A percentile compares a stretch with the other conserved stretches of the same genome.
phyloP scores from a whole-genome alignment of 805 yeast genomes.

The Debaryomyces castellii region DNA sequence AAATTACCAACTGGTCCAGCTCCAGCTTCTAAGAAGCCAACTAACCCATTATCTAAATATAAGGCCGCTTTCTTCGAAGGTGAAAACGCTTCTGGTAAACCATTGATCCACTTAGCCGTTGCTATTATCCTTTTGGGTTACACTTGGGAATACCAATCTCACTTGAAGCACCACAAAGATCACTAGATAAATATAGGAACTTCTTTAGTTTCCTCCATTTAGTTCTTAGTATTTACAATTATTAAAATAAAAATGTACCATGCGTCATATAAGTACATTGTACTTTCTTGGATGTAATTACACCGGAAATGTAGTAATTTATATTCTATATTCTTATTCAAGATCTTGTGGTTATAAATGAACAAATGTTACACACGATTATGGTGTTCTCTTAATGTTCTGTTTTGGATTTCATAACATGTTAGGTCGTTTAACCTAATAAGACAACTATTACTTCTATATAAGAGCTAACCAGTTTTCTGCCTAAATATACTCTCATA shows the following conservation, averaged over 20 bases:
- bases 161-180: slow-evolving; percentile 50
- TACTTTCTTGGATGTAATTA: too few species aligned
- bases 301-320: too few species aligned
- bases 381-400: too few species aligned
- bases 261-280: neutral
- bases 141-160: slow-evolving; percentile 91
- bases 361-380: too few species aligned
- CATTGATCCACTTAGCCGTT: slow-evolving; percentile 73
- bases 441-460: too few species aligned
- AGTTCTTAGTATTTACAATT: slow-evolving; percentile 1
- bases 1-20: slow-evolving; percentile 93
- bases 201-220: neutral
- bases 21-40: slow-evolving; percentile 64
- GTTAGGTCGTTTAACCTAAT: too few species aligned
- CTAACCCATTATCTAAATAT: slow-evolving; percentile 72
- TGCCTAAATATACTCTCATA: too few species aligned
- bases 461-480: too few species aligned
- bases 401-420: too few species aligned
- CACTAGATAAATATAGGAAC: slow-evolving; percentile 6
- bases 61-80: slow-evolving; percentile 84
- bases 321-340: too few species aligned
- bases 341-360: too few species aligned
- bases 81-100: slow-evolving; percentile 80
- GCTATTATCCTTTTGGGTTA: slow-evolving; percentile 76
- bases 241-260: neutral